Base-by-base conservation (phyloP, 148 eudicot genomes). In the Camellia lanceoleosa region DNA sequence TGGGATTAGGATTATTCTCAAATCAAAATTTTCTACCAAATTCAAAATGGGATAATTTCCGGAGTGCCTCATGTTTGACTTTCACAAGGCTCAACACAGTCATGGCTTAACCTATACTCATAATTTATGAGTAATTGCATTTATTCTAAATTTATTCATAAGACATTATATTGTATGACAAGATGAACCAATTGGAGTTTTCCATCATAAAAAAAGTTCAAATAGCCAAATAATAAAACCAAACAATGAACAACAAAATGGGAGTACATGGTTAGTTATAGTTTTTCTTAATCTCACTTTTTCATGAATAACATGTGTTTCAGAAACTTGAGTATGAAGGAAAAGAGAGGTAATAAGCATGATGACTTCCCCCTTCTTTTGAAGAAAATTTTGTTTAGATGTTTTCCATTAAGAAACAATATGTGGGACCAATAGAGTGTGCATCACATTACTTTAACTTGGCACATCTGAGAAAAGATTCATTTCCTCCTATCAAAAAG, bases 371-470 rank as follows among this genome's bases (percentile, higher is more conserved):
- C 79, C 52, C 49, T 43, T 49, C 3, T 69, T 18, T 2, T 47
- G 9, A 18, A 14, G 12, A 14, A 58, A 58, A 14, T 58, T 58
- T 1, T 71, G 55, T 3, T 44, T 5, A 5, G 18, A 44, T 71
- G 7, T 13, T 71, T 2, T 19, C 74, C 20, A 71, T 47, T 44
- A 44, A 3, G 47, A 49, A 14, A n/a, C 69, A 15, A 12, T 62
- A 76, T 63, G 65, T 62, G 78, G 66, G 20, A 68, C 55, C 10
- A 61, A 42, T 42, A 46, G 23, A 75, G 51, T 68, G 72, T 68
- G 7, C 73, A 15, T 62, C 5, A 15, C 68, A 61, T 75, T 18
- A 42, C 7, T 44, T 15, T 55, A 52, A 14, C 64, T 30, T 30
- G 3, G 9, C 62, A 46, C 62, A 38, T 12, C 38, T 6, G 42